Base-by-base conservation (phyloP, 192 early-diverging fungal species). In the Podila epigama region DNA sequence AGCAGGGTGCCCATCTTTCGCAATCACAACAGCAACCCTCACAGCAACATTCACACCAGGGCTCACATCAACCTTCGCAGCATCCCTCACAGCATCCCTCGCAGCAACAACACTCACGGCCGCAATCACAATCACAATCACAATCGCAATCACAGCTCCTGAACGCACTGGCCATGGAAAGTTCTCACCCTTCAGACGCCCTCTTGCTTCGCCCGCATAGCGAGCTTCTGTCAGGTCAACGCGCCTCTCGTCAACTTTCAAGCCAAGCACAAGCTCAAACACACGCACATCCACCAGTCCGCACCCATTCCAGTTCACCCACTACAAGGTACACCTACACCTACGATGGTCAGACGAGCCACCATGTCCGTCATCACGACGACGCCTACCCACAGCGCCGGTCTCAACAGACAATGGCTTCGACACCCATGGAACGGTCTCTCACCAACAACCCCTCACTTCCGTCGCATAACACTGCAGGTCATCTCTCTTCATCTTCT, bases 391-490 rank as follows among this genome's bases (percentile, higher is more conserved):
- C 16, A 18, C 27, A 9, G 6, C 51, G 28, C 15, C 37, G 5
- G n/a, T 18, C 12, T 6, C 27, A 48, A 11, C 51, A 32, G 42
- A 34, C 35, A 18, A 52, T 66, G 20, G 40, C 65, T 1, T 77
- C 73, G 1, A 68, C 73, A 7, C 73, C 73, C 5, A 68, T 77
- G 73, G 62, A 75, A 44, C 63, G 71, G 39, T 63, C 71, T 6
- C n/a, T 67, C 27, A 67, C 64, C 1, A 60, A 67, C 51, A 62
- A 75, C 10, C 71, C 71, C 13, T 51, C 28, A 12, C 42, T 44
- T n/a, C 42, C 42, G 16, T 44, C 42, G 22, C 42, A 44, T n/a
- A n/a, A n/a, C n/a, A n/a, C n/a, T n/a, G n/a, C 1, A 65, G 64
- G 70, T 3, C 50, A 4, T 36, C 63, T 10, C 31, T 27, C 55